Evolutionary conservation across 2,329 filamentous ascomycete genomes (phyloP).

Genomic region (Kalaharituber pfeilii): DNA sequence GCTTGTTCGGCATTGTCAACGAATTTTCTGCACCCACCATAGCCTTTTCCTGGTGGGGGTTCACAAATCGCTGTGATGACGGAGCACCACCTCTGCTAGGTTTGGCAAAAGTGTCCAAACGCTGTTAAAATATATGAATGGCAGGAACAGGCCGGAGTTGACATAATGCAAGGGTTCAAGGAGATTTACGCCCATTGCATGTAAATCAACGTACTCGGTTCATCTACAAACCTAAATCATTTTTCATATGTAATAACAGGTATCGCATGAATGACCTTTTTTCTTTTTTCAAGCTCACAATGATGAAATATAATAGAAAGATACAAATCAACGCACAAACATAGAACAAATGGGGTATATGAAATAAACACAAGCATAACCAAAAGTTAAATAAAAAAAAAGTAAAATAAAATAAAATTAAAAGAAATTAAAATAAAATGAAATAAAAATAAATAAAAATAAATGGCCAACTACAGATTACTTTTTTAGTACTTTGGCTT

Average conservation of each 20-base stretch:
- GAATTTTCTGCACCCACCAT: too few relatives aligned
- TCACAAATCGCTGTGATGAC: too few relatives aligned
- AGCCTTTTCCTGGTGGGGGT: too few relatives aligned
- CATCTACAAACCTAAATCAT: too few relatives aligned
- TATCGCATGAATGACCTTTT: conserved; percentile 1
- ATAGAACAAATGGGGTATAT: too few relatives aligned
- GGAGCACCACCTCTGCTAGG: too few relatives aligned
- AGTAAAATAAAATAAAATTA: conserved; percentile 12
- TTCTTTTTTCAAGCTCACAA: too few relatives aligned
- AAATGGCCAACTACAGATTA: conserved; percentile 15
- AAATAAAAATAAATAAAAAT: conserved; percentile 15
- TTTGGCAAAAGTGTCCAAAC: too few relatives aligned
- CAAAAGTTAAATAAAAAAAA: conserved; percentile 12
- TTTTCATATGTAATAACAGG: not conserved
- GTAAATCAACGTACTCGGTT: too few relatives aligned
- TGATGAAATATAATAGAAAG: not conserved
- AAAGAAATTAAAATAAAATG: conserved; percentile 15
- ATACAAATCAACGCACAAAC: not conserved
- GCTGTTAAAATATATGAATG: not conserved
- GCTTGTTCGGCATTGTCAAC: not conserved
- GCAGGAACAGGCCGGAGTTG: not conserved
- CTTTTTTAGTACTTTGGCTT: too few relatives aligned
- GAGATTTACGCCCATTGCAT: conserved; percentile 3
- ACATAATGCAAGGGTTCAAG: conserved; percentile 5
- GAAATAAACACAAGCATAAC: conserved; percentile 8